Conservation (phyloP, 768 basidiomycete species). For the Rhizopogon vesiculosus region DNA sequence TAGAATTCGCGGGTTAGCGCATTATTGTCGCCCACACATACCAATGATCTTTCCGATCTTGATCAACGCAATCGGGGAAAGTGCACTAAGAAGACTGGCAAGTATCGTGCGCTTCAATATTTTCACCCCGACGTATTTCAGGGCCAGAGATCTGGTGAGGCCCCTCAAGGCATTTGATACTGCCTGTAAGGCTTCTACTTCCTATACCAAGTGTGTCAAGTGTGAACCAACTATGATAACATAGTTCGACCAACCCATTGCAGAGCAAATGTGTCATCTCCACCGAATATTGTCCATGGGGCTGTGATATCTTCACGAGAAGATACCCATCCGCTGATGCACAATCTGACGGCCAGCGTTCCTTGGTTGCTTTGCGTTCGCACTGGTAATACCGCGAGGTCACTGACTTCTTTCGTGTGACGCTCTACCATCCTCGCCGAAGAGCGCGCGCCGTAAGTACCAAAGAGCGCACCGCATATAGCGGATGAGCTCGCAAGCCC, state of each 20-base stretch:
- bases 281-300: slow-evolving; percentile 48
- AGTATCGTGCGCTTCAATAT: slow-evolving; percentile 49
- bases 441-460: slow-evolving; percentile 48
- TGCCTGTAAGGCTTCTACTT: slow-evolving; percentile 48
- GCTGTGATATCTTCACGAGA: slow-evolving; percentile 40
- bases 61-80: slow-evolving; percentile 47
- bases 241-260: slow-evolving; percentile 43
- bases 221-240: neutral
- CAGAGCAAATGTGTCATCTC: slow-evolving; percentile 50
- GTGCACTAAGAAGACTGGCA: slow-evolving; percentile 41
- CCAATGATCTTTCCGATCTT: slow-evolving; percentile 53
- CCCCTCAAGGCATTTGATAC: slow-evolving; percentile 43
- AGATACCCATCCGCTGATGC: slow-evolving; percentile 52
- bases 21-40: slow-evolving; percentile 14
- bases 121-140: slow-evolving; percentile 45
- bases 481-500: slow-evolving; percentile 52
- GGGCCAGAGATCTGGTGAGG: slow-evolving; percentile 42
- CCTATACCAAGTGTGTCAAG: slow-evolving; percentile 28
- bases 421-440: slow-evolving; percentile 44
- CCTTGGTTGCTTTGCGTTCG: slow-evolving; percentile 30
- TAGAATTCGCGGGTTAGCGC: neutral
- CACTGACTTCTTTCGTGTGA: slow-evolving; percentile 49
- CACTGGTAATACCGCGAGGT: slow-evolving; percentile 48
- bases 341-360: slow-evolving; percentile 47
- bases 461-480: slow-evolving; percentile 55